Percentiles rank a stretch among this genome's conserved stretches.
Evolutionary conservation across 1,284 basidiomycete genomes (phyloP).

Genomic region (Limonomyces culmigenus): DNA sequence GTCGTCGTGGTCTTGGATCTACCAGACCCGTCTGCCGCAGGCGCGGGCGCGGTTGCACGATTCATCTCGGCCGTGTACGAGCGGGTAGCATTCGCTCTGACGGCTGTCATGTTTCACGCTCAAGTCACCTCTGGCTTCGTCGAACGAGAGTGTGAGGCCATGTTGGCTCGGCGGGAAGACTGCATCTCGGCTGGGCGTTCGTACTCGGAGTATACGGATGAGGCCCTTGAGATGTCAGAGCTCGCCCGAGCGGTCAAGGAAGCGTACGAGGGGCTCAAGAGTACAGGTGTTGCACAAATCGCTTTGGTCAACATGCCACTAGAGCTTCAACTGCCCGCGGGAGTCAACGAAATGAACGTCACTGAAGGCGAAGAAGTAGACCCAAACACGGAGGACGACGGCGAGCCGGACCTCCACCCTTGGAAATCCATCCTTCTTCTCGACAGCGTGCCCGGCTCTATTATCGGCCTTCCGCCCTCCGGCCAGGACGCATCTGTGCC

Average conservation of each 20-base stretch:
- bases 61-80: conserved; percentile 79
- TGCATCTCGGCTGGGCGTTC: conserved; percentile 38
- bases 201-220: conserved; percentile 33
- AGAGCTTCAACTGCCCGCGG: conserved; percentile 69
- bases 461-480: conserved; percentile 55
- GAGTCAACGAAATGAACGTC: conserved; percentile 50
- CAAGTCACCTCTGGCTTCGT: conserved; percentile 76
- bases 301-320: conserved; percentile 61
- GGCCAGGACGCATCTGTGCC: conserved; percentile 42
- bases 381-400: conserved; percentile 43
- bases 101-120: conserved; percentile 77
- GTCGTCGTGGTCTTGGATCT: conserved; percentile 80
- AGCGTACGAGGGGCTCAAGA: conserved; percentile 62
- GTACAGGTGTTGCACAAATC: conserved; percentile 53
- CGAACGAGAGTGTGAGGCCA: conserved; percentile 51
- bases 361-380: too few relatives aligned
- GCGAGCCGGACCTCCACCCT: conserved; percentile 26
- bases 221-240: conserved; percentile 49
- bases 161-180: conserved; percentile 56
- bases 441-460: too few relatives aligned
- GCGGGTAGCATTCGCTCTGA: conserved; percentile 74
- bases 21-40: conserved; percentile 74
- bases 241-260: conserved; percentile 61
- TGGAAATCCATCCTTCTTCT: too few relatives aligned
- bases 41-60: conserved; percentile 53